phyloP scores from a whole-genome alignment of 257 asterid genomes.

The Fraxinus excelsior region DNA sequence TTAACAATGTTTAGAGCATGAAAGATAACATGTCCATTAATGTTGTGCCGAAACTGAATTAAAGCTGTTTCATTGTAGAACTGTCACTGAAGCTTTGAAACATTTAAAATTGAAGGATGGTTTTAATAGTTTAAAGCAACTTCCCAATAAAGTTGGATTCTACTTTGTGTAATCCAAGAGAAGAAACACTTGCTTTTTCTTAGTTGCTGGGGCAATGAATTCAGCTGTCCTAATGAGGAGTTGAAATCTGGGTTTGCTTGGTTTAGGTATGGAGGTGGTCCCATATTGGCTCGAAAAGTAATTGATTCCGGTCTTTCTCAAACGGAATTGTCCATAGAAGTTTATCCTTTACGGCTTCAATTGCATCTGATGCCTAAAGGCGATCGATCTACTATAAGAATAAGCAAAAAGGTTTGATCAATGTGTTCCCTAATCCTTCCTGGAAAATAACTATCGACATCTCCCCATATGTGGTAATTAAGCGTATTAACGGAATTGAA shows the following conservation, averaged over 20 bases:
- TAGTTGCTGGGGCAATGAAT: neutral
- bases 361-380: constrained; percentile 94
- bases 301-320: constrained; percentile 90
- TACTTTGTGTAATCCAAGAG: constrained; percentile 10
- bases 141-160: constrained; percentile 10
- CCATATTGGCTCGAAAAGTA: constrained; percentile 83
- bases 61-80: neutral
- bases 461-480: neutral
- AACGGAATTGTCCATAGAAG: constrained; percentile 95
- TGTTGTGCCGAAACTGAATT: constrained; percentile 16
- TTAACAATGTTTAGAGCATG: neutral
- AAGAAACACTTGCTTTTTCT: constrained; percentile 1
- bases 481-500: constrained; percentile 18
- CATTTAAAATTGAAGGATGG: neutral
- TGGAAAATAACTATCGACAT: neutral
- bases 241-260: constrained; percentile 34
- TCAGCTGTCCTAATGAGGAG: constrained; percentile 1
- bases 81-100: neutral
- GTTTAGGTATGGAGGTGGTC: constrained; percentile 97
- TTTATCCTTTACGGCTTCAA: constrained; percentile 90
- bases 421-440: constrained; percentile 21
- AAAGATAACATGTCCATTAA: neutral
- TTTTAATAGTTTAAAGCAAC: constrained; percentile 9
- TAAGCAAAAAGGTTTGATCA: constrained; percentile 84
- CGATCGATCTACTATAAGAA: constrained; percentile 71